phyloP scores from a whole-genome alignment of 2,329 filamentous ascomycete species.

The Alternaria brassicicola region DNA sequence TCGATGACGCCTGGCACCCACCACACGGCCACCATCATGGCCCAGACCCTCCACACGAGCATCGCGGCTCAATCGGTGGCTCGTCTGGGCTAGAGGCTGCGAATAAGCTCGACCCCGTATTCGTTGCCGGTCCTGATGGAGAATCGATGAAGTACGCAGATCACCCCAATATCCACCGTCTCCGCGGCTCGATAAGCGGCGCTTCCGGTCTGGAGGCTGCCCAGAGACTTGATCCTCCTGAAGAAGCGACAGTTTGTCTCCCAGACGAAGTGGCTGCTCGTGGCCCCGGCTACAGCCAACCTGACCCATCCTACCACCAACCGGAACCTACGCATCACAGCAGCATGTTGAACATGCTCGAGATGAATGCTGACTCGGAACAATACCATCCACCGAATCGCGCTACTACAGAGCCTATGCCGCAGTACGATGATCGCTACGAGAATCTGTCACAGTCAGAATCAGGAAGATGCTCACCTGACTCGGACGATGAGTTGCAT shows the following conservation, averaged over 20 bases:
- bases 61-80: constrained; percentile 22
- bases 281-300: constrained; percentile 10
- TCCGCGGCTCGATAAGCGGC: constrained; percentile 17
- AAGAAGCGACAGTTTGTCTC: not conserved
- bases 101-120: constrained; percentile 23
- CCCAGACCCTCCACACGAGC: constrained; percentile 9
- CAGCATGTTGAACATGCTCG: constrained; percentile 4
- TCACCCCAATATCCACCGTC: constrained; percentile 11
- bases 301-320: constrained; percentile 5
- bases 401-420: not conserved
- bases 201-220: constrained; percentile 10
- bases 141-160: constrained; percentile 14
- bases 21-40: constrained; percentile 4
- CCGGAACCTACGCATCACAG: constrained; percentile 11
- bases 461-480: not conserved
- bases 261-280: not conserved
- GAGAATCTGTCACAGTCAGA: not conserved
- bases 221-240: constrained; percentile 19
- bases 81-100: constrained; percentile 14
- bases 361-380: not conserved
- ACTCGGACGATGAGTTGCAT: constrained; percentile 5
- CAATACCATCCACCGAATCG: not conserved
- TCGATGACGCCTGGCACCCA: not conserved
- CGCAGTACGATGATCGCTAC: not conserved
- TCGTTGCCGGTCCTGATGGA: constrained; percentile 2